Conservation (phyloP, 345 rosid species). For the Populus deltoides region DNA sequence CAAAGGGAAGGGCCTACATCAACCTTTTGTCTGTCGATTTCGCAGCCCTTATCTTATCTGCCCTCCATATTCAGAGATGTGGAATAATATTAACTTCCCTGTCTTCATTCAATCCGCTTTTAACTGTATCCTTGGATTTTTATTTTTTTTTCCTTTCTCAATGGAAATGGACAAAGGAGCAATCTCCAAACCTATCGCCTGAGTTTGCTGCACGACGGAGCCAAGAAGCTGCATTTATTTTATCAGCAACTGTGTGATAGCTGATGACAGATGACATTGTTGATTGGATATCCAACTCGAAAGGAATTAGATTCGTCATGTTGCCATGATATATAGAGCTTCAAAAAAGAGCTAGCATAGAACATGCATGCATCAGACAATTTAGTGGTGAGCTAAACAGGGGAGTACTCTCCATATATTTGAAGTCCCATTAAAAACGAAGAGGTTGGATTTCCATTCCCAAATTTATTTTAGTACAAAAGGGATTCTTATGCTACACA, state of each 20-base stretch:
- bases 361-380: neutral
- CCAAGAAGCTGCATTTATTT: conserved; percentile 4
- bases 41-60: neutral
- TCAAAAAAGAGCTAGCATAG: neutral
- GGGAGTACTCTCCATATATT: neutral
- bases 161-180: conserved; percentile 12
- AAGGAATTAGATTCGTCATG: neutral
- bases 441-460: conserved; percentile 28
- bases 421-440: conserved; percentile 1
- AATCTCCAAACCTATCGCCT: neutral
- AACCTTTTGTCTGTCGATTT: conserved; percentile 1
- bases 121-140: conserved; percentile 2
- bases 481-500: conserved; percentile 38
- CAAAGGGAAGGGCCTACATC: conserved; percentile 20
- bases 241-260: neutral
- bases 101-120: conserved; percentile 13
- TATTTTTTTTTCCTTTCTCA: neutral
- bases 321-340: neutral
- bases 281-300: too few species aligned
- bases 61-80: neutral
- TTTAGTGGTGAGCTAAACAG: neutral
- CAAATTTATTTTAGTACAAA: conserved; percentile 44
- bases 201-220: neutral
- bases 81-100: neutral
- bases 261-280: neutral